Percentiles rank a stretch among this genome's conserved stretches.
These are phyloP conservation scores for Clarireedia paspali DNA, from an alignment of 2,329 filamentous ascomycete genomes.

Conservation along the genomic window DNA sequence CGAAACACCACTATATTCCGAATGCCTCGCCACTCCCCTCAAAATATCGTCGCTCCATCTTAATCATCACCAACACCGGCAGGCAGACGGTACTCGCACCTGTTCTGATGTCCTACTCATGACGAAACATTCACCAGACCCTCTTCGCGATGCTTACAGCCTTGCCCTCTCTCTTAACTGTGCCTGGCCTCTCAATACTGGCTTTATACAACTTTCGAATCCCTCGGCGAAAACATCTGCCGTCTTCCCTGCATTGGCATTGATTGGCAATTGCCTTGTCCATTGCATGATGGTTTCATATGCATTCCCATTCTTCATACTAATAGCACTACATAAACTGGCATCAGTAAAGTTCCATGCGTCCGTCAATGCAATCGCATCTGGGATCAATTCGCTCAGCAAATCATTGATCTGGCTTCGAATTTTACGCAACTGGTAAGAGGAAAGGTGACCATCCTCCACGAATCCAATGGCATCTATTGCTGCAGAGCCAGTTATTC, in stretches of 20 bases:
- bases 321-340: constrained; percentile 18
- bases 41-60: too few species aligned
- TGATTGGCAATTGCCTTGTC: constrained; percentile 6
- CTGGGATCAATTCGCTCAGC: constrained; percentile 18
- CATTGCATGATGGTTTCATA: constrained; percentile 16
- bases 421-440: background rate
- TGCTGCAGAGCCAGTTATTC: constrained; percentile 13
- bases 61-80: too few species aligned
- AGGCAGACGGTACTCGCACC: too few species aligned
- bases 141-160: background rate
- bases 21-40: too few species aligned
- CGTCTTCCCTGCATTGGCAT: background rate
- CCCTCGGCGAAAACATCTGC: background rate
- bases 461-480: constrained; percentile 5
- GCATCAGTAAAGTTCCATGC: constrained; percentile 24
- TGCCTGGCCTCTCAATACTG: background rate
- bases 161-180: background rate
- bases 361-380: constrained; percentile 22
- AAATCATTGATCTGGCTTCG: constrained; percentile 11
- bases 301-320: constrained; percentile 19
- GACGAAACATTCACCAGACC: too few species aligned
- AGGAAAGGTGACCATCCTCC: background rate
- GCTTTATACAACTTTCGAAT: background rate
- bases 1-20: too few species aligned
- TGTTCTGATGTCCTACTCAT: too few species aligned